Evolutionary conservation across 805 yeast species (phyloP).

Genomic region (Wickerhamiella parazyma): DNA sequence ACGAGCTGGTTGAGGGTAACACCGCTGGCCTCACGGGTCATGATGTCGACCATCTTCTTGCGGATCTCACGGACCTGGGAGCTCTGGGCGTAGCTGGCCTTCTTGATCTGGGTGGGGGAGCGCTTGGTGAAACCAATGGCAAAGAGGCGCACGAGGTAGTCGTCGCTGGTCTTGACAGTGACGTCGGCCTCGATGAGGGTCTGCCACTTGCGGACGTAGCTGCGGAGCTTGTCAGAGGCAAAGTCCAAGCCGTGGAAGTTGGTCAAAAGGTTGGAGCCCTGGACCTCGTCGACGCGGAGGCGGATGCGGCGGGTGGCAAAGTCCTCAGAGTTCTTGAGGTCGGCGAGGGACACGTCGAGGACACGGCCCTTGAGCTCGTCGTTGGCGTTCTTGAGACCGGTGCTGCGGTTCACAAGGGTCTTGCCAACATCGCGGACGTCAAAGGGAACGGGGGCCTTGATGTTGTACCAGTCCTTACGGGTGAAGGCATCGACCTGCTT

Average conservation of each 20-base stretch:
- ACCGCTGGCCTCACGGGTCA: constrained; percentile 91
- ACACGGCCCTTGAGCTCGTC: constrained; percentile 98
- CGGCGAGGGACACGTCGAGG: constrained; percentile 90
- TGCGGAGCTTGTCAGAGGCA: constrained; percentile 95
- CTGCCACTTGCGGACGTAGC: constrained; percentile 98
- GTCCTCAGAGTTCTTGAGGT: constrained; percentile 97
- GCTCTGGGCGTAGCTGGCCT: constrained; percentile 94
- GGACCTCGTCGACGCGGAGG: constrained; percentile 97
- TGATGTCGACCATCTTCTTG: constrained; percentile 91
- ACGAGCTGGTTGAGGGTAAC: constrained; percentile 93
- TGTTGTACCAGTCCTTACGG: constrained; percentile 97
- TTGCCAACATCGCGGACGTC: constrained; percentile 98
- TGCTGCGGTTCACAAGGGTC: constrained; percentile 95
- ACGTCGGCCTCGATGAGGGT: constrained; percentile 95
- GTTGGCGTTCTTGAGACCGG: constrained; percentile 94
- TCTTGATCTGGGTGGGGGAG: constrained; percentile 92
- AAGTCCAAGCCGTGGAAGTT: constrained; percentile 99
- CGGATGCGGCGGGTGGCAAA: constrained; percentile 95
- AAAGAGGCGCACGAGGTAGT: constrained; percentile 90
- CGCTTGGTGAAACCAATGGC: constrained; percentile 98
- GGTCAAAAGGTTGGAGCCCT: constrained; percentile 96
- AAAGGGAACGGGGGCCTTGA: constrained; percentile 97
- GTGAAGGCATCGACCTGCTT: constrained; percentile 98
- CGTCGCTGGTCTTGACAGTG: constrained; percentile 95
- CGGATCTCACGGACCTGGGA: constrained; percentile 95